Evolutionary conservation across 1,139 yeast species (phyloP), one percentile per base, ranked within the genome.

Genomic region (Eremothecium coryli): DNA sequence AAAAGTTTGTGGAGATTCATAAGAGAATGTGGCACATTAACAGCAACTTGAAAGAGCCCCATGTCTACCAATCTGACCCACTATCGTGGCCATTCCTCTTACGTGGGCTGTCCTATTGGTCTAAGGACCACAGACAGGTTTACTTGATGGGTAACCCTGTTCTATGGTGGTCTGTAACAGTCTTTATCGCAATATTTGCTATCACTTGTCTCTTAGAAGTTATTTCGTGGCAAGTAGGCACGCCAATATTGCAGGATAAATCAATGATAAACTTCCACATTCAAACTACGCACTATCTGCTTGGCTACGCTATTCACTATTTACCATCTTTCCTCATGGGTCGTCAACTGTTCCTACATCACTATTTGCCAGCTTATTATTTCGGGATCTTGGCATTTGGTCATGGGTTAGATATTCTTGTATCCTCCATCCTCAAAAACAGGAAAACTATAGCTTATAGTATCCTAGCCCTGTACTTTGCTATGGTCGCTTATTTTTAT

Each of bases 31-130:
- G 97, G 97, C 68, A 68, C 39, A 76, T 86, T 50, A 90, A 90
- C 66, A 74, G 72, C 46, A 93, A 88, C 17, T 70, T 90, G 52
- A 84, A 90, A 31, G 81, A 77, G 25, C 74, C 86, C 45, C 98
- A 93, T 58, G 66, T 70, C 46, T 90, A 82, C 76, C 95, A 88
- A 63, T 84, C 95, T 9, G 65, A 74, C 37, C 98, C 99, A 36
- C 66, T 66, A 38, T 71, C 85, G 25, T 93, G 99, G 99, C 95
- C 96, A 40, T 61, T 81, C 26, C 68, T 93, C 54, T 61, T 70
- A 42, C 79, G 97, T 61, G 98, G 98, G 58, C 90, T 93, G 61
- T 85, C 85, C 62, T 93, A 90, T 66, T 90, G 97, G 97, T 78
- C 71, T 45, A 68, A 70, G 50, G 76, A 82, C 41, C 69, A 80